These are phyloP conservation scores for Sordariomycetes sp. DNA, from an alignment of 2,329 filamentous ascomycete species.

Conservation along the genomic window DNA sequence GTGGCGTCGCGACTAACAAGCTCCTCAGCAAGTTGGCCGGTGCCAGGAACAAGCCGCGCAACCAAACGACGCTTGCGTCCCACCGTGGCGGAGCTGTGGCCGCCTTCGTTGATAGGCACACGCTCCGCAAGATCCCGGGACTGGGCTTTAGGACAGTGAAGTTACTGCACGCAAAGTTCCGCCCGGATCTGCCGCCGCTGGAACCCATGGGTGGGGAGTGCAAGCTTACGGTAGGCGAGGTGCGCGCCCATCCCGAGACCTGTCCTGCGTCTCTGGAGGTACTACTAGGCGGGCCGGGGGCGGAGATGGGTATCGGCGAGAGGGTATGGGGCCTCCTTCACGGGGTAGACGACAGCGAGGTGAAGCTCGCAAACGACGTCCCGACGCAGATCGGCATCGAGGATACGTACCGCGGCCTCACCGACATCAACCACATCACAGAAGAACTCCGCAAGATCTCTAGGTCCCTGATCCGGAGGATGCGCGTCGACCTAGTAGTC, in stretches of 20 bases:
- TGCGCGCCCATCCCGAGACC: constrained; percentile 50
- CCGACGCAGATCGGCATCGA: constrained; percentile 90
- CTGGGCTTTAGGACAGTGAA: constrained; percentile 66
- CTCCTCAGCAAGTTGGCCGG: constrained; percentile 75
- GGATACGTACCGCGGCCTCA: constrained; percentile 65
- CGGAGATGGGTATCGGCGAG: constrained; percentile 55
- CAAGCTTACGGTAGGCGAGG: constrained; percentile 47
- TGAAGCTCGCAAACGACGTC: constrained; percentile 56
- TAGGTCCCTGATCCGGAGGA: constrained; percentile 58
- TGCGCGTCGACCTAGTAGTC: constrained; percentile 60
- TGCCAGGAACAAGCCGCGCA: constrained; percentile 71
- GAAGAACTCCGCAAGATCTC: constrained; percentile 58
- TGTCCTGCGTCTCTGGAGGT: constrained; percentile 51
- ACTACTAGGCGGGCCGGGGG: constrained; percentile 56
- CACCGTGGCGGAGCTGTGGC: constrained; percentile 42
- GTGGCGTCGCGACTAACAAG: constrained; percentile 81
- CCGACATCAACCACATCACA: constrained; percentile 47
- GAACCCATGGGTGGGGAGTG: constrained; percentile 1
- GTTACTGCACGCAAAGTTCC: constrained; percentile 22
- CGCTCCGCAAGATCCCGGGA: constrained; percentile 71
- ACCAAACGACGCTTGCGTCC: constrained; percentile 72
- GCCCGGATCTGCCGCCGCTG: not conserved
- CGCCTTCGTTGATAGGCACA: constrained; percentile 61
- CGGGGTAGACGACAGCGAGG: constrained; percentile 63
- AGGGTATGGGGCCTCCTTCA: constrained; percentile 70